A percentile compares a stretch with the other conserved stretches of the same genome.
Conservation (phyloP, 139 green algal genomes). For the Volvox africanus region DNA sequence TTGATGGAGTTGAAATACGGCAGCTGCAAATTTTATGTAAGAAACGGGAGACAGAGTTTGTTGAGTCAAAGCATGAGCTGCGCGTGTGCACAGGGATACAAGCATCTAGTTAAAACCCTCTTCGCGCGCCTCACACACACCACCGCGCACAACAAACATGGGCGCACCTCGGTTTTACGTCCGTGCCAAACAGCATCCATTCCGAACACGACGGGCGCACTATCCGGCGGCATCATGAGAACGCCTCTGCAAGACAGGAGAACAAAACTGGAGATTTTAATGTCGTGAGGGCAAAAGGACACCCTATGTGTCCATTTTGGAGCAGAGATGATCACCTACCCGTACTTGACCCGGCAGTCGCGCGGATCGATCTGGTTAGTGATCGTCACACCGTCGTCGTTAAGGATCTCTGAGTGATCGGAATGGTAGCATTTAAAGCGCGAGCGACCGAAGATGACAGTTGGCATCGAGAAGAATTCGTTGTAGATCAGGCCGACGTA, state of each 20-base stretch:
- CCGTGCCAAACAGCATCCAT: slow-evolving; percentile 98
- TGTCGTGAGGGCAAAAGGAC: no score
- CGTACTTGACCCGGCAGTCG: slow-evolving; percentile 20
- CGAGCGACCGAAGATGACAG: slow-evolving; percentile 85
- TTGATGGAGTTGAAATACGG: slow-evolving; percentile 97
- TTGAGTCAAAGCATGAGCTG: background rate
- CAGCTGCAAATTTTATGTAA: no score
- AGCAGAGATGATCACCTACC: background rate
- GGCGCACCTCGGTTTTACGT: slow-evolving; percentile 83
- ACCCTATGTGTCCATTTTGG: no score
- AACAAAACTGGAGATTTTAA: background rate
- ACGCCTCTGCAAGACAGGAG: background rate
- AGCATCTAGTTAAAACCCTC: no score
- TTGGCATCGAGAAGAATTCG: slow-evolving; percentile 98
- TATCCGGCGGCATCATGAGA: slow-evolving; percentile 85
- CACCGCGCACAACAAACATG: background rate
- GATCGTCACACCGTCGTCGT: background rate
- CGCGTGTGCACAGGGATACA: no score
- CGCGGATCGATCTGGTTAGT: slow-evolving; percentile 18
- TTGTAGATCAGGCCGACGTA: slow-evolving; percentile 98
- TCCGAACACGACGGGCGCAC: slow-evolving; percentile 73
- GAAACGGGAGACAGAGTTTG: background rate
- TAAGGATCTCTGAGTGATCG: background rate
- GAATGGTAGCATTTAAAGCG: slow-evolving; percentile 30
- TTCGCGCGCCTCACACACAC: background rate